phyloP scores from a whole-genome alignment of 441 rosid species.

The Pelargonium citronellum region DNA sequence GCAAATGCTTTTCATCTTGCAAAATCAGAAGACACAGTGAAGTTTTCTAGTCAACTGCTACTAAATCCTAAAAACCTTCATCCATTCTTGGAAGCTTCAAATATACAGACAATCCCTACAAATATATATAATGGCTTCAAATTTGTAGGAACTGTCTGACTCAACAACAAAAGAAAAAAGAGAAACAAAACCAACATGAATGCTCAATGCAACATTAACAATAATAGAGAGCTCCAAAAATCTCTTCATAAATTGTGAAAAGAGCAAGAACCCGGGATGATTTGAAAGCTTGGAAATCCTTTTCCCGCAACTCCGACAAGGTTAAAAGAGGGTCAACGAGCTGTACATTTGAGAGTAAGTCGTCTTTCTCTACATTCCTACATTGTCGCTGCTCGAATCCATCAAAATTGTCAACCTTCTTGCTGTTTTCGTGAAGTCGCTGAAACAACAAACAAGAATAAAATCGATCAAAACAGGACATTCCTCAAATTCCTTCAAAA shows the following conservation, averaged over 20 bases:
- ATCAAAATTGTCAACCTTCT: constrained; percentile 63
- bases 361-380: constrained; percentile 45
- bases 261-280: background rate
- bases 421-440: constrained; percentile 60
- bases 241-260: background rate
- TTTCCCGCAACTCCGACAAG: background rate
- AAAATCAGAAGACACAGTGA: too few relatives aligned
- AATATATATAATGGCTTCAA: too few relatives aligned
- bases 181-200: background rate
- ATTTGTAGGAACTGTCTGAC: too few relatives aligned
- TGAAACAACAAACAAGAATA: constrained; percentile 23
- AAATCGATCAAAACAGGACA: background rate
- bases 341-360: background rate
- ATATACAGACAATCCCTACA: too few relatives aligned
- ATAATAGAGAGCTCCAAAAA: background rate
- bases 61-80: too few relatives aligned
- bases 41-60: too few relatives aligned
- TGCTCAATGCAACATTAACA: background rate
- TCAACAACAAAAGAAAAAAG: background rate
- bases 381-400: constrained; percentile 40
- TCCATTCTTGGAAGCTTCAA: too few relatives aligned
- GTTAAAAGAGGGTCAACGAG: background rate
- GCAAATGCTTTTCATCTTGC: too few relatives aligned
- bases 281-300: background rate
- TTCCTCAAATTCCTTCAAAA: background rate